A percentile compares a stretch with the other conserved stretches of the same genome.
Evolutionary conservation across 108 stramenopile species (phyloP).

Genomic region (Asterionellopsis glacialis): DNA sequence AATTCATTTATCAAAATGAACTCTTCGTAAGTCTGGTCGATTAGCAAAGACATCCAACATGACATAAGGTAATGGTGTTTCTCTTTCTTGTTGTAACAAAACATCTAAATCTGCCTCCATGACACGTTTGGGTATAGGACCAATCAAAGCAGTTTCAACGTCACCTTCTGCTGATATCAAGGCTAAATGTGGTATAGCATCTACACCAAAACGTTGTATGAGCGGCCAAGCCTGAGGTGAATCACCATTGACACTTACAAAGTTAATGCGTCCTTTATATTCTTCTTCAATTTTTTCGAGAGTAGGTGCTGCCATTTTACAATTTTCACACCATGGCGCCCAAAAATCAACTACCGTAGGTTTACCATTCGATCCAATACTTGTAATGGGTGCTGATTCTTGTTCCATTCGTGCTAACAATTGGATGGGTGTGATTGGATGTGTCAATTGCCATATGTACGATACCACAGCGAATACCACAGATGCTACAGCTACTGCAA

Average conservation of each 20-base stretch:
- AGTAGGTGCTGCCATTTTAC: constrained; percentile 64
- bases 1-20: constrained; percentile 27
- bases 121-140: constrained; percentile 63
- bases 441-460: constrained; percentile 61
- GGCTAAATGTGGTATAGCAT: constrained; percentile 82
- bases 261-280: constrained; percentile 65
- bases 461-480: constrained; percentile 56
- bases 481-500: constrained; percentile 46
- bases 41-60: constrained; percentile 81
- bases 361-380: constrained; percentile 65
- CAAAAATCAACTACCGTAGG: constrained; percentile 84
- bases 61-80: constrained; percentile 53
- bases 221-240: constrained; percentile 48
- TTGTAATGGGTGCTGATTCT: constrained; percentile 38
- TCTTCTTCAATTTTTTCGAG: constrained; percentile 54
- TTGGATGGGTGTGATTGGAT: constrained; percentile 64
- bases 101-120: constrained; percentile 68
- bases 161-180: constrained; percentile 58
- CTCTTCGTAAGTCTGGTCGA: constrained; percentile 39
- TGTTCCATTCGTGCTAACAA: constrained; percentile 60
- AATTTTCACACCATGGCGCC: constrained; percentile 85
- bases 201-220: constrained; percentile 72
- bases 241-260: constrained; percentile 73
- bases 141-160: constrained; percentile 84
- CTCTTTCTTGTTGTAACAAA: constrained; percentile 28